Conservation (phyloP, 768 basidiomycete species). For the Lactarius hatsudake region DNA sequence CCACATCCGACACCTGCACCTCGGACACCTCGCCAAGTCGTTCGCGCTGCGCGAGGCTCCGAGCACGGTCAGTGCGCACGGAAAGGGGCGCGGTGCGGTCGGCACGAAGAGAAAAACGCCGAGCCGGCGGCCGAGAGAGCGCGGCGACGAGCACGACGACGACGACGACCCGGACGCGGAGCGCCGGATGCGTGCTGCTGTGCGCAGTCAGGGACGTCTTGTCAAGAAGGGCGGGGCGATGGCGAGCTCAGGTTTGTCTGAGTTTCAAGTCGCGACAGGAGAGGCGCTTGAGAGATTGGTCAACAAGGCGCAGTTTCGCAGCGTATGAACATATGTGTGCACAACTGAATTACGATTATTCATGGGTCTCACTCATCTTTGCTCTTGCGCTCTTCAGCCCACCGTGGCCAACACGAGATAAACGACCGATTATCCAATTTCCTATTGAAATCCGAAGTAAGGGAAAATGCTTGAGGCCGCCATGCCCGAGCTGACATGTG, state of each 20-base stretch:
- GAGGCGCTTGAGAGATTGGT: slow-evolving; percentile 62
- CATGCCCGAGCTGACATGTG: not conserved
- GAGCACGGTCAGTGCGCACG: slow-evolving; percentile 34
- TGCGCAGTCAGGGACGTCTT: slow-evolving; percentile 77
- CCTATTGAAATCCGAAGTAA: not conserved
- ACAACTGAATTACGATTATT: not conserved
- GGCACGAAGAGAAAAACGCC: slow-evolving; percentile 19
- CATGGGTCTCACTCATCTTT: not conserved
- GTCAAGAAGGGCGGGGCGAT: slow-evolving; percentile 78
- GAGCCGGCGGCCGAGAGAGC: slow-evolving; percentile 17
- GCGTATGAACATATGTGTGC: not conserved
- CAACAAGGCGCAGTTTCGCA: slow-evolving; percentile 11
- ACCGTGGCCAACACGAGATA: not conserved
- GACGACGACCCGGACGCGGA: slow-evolving; percentile 55
- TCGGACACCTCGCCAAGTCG: slow-evolving; percentile 91
- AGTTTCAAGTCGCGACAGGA: slow-evolving; percentile 76
- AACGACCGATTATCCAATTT: not conserved
- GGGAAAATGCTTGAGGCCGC: not conserved
- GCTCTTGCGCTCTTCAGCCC: not conserved
- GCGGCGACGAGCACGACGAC: slow-evolving; percentile 2
- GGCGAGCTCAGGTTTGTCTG: slow-evolving; percentile 59
- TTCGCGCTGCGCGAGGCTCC: slow-evolving; percentile 90
- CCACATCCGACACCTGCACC: slow-evolving; percentile 89
- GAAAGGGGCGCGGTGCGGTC: slow-evolving; percentile 20
- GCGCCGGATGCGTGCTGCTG: slow-evolving; percentile 81